Percentiles rank a stretch among this genome's conserved stretches.
phyloP scores from a whole-genome alignment of 192 early-diverging fungal species.

The Coemansia sp. region DNA sequence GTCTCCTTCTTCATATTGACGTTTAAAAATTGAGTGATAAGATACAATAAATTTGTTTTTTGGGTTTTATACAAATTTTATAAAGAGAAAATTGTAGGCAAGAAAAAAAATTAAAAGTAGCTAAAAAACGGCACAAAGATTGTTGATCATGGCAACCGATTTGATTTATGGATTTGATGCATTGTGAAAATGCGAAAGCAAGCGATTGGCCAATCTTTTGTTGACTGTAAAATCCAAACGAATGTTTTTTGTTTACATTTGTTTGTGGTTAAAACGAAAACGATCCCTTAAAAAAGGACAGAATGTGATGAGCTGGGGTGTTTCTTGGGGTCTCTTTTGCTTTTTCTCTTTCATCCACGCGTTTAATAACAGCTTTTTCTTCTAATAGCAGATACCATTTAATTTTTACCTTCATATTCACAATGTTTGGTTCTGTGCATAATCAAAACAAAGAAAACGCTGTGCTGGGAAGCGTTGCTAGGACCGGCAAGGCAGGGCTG shows the following conservation, averaged over 20 bases:
- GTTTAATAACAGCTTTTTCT: too few species aligned
- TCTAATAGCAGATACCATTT: too few species aligned
- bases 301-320: too few species aligned
- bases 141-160: background rate
- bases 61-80: too few species aligned
- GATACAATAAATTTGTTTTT: background rate
- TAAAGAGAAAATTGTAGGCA: background rate
- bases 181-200: background rate
- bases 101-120: background rate
- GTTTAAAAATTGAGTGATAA: slow-evolving; percentile 8
- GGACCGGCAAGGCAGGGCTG: slow-evolving; percentile 28
- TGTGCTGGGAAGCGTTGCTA: slow-evolving; percentile 18
- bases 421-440: slow-evolving; percentile 35
- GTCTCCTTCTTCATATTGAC: slow-evolving; percentile 24
- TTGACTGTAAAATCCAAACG: background rate
- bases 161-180: background rate
- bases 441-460: slow-evolving; percentile 50
- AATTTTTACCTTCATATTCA: too few species aligned
- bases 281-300: too few species aligned
- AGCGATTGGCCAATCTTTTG: background rate
- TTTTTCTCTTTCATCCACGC: too few species aligned
- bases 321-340: too few species aligned
- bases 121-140: background rate
- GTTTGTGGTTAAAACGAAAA: too few species aligned
- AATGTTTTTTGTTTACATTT: too few species aligned